A percentile compares a stretch with the other conserved stretches of the same genome.
Conservation (phyloP, 305 asterid species). For the Striga hermonthica region DNA sequence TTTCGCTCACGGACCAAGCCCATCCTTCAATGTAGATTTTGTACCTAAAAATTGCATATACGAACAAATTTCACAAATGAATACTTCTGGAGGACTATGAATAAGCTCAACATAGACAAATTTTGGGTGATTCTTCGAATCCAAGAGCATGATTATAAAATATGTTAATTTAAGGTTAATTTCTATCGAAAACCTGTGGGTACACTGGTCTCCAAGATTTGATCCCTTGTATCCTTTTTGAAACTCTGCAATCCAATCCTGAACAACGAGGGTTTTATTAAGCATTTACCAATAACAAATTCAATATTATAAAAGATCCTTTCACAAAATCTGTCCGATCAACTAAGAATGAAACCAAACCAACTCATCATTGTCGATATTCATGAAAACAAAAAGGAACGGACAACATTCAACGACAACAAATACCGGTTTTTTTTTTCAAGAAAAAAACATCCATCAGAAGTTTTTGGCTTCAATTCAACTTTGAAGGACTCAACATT, state of each 20-base stretch:
- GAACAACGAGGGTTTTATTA: constrained; percentile 9
- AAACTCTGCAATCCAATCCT: constrained; percentile 73
- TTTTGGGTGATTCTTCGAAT: neutral
- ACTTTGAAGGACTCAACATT: neutral
- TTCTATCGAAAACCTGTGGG: constrained; percentile 49
- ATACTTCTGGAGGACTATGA: neutral
- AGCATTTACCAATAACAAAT: neutral
- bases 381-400: neutral
- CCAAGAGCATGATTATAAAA: neutral
- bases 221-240: constrained; percentile 62
- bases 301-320: too few species aligned
- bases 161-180: neutral
- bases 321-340: too few species aligned
- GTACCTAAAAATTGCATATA: constrained; percentile 42
- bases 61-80: neutral
- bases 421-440: too few species aligned
- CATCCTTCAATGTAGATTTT: constrained; percentile 86
- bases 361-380: too few species aligned
- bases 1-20: constrained; percentile 93
- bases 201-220: constrained; percentile 75
- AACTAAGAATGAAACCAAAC: too few species aligned
- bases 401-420: neutral
- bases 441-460: neutral
- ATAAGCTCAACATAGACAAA: neutral
- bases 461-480: neutral